These are phyloP conservation scores for Solanum acaule DNA, from an alignment of 257 asterid genomes.

Conservation along the genomic window DNA sequence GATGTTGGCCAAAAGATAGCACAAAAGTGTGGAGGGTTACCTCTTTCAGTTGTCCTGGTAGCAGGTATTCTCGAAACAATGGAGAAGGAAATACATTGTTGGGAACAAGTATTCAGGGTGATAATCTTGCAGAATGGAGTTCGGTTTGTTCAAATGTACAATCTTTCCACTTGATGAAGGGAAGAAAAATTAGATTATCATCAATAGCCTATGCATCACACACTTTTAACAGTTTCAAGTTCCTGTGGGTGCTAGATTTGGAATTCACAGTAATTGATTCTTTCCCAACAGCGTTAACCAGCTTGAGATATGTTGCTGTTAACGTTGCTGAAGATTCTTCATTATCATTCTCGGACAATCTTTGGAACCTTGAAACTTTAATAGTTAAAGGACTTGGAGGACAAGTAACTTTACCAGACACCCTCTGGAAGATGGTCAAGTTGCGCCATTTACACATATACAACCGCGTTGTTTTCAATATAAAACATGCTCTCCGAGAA, in stretches of 20 bases:
- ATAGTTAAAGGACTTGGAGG: not conserved
- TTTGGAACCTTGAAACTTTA: not conserved
- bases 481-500: fast-evolving
- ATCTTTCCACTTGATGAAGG: not conserved
- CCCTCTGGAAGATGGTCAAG: not conserved
- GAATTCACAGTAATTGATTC: not conserved
- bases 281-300: not conserved
- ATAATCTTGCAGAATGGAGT: not conserved
- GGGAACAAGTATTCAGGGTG: not conserved
- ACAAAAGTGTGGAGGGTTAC: not conserved
- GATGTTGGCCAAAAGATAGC: not conserved
- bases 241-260: not conserved
- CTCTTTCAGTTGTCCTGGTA: not conserved
- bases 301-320: not conserved
- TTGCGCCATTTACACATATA: not conserved
- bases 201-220: not conserved
- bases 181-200: not conserved
- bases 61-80: not conserved
- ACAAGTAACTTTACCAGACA: not conserved
- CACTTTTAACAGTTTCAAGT: not conserved
- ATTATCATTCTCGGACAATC: not conserved
- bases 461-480: not conserved
- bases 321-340: not conserved
- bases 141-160: not conserved
- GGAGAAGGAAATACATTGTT: not conserved